phyloP scores from a whole-genome alignment of 176 grass and related monocot species.

The barley (Hordeum vulgare) region DNA sequence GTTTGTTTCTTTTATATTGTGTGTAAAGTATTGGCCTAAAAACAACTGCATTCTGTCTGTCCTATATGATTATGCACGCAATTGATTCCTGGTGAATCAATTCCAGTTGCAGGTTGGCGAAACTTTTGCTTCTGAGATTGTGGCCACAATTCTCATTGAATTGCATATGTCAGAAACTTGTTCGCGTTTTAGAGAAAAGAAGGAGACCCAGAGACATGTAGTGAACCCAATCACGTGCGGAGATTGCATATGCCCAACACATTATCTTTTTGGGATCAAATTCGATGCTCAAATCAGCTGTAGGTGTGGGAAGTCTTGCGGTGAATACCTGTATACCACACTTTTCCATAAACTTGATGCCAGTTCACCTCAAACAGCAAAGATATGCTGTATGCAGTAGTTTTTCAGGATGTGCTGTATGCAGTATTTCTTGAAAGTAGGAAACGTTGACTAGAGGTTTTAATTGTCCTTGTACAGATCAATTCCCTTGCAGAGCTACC shows the following conservation, averaged over 20 bases:
- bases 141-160: neutral
- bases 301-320: neutral
- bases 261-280: slow-evolving; percentile 18
- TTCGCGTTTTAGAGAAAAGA: neutral
- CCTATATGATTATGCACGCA: neutral
- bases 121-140: neutral
- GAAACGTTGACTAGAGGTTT: neutral
- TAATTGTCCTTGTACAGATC: slow-evolving; percentile 3
- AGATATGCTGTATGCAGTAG: neutral
- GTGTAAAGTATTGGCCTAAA: neutral
- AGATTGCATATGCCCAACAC: slow-evolving; percentile 9
- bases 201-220: neutral
- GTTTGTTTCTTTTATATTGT: neutral
- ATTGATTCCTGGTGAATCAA: neutral
- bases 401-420: neutral
- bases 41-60: slow-evolving; percentile 3
- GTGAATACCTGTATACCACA: neutral
- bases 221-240: neutral
- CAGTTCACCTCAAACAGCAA: slow-evolving; percentile 12
- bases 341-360: slow-evolving; percentile 5
- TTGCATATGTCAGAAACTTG: slow-evolving; percentile 3
- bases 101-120: neutral
- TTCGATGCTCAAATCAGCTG: slow-evolving; percentile 5
- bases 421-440: neutral
- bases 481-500: slow-evolving; percentile 16